Evolutionary conservation across 805 yeast genomes (phyloP), one percentile per base, ranked within the genome.

Genomic region (Diddensiella santjacobensis): DNA sequence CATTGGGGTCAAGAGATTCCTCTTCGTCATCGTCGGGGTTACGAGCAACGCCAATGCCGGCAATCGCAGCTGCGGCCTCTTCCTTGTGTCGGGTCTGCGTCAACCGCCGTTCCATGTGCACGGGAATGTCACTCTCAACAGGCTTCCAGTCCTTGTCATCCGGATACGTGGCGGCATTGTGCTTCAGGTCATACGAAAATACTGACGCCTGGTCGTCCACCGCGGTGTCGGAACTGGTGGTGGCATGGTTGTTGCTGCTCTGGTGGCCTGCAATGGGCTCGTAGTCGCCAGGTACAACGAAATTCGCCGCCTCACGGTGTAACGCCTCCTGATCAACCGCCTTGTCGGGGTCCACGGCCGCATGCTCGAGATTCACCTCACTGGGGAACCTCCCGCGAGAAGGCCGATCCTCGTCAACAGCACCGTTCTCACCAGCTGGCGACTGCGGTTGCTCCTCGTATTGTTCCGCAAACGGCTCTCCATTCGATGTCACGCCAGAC

Each of bases 41-140:
- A 17, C 67, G 54, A 3, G 70, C 68, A 4, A 58, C 62, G n/a
- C 67, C 68, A 42, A 58, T 56, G 30, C 65, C 65, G 3, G 42
- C 53, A 4, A 30, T 6, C n/a, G 37, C 49, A 3, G 52, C 56
- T n/a, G 54, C 49, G 19, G 51, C 59, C 42, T 64, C 67, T n/a
- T 55, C 55, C 52, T 61, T 57, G 56, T 65, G 68, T 41, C 54
- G 44, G 15, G 69, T 61, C 52, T 49, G 54, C 17, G 68, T 61
- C 29, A 66, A 54, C 15, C 62, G 57, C 19, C 70, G 64, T 55
- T 66, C 69, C 10, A 62, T 54, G 22, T 55, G 45, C 2, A 64
- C 63, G 23, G 67, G 62, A 10, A 58, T 31, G 19, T 55, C 58
- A 19, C 61, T 45, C 37, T 52, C 58, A 17, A 54, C 64, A 13